These are phyloP conservation scores for Fusarium irregulare DNA, from an alignment of 2,329 filamentous ascomycete genomes.

Conservation along the genomic window DNA sequence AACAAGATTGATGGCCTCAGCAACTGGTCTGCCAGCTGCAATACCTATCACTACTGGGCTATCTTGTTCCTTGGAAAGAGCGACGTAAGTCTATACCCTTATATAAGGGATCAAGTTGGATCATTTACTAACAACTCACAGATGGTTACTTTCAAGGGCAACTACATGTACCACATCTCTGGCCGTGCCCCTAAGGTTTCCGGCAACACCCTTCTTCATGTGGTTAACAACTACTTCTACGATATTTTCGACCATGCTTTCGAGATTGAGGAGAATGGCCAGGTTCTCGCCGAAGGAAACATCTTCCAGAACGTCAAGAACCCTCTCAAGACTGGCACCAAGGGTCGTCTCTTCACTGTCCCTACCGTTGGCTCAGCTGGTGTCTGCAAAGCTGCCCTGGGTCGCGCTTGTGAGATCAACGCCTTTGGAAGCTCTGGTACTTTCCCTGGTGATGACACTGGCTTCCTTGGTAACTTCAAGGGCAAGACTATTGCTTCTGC, in stretches of 20 bases:
- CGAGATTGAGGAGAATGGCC: slow-evolving; percentile 59
- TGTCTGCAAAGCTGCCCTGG: slow-evolving; percentile 57
- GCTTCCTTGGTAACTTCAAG: slow-evolving; percentile 62
- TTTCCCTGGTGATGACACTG: slow-evolving; percentile 56
- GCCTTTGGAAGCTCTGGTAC: slow-evolving; percentile 56
- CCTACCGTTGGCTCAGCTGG: slow-evolving; percentile 53
- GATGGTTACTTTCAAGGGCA: slow-evolving; percentile 66
- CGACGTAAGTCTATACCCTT: slow-evolving; percentile 49
- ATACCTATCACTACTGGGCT: slow-evolving; percentile 70
- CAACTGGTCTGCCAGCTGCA: slow-evolving; percentile 66
- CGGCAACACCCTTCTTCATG: slow-evolving; percentile 68
- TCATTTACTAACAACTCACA: background rate
- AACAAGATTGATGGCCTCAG: slow-evolving; percentile 66
- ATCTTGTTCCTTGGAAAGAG: slow-evolving; percentile 66
- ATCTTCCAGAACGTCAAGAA: slow-evolving; percentile 65
- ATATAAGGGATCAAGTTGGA: accelerated
- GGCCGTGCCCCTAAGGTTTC: slow-evolving; percentile 68
- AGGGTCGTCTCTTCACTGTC: slow-evolving; percentile 51
- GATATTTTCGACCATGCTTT: slow-evolving; percentile 68
- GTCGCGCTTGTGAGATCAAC: slow-evolving; percentile 64
- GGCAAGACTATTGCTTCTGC: slow-evolving; percentile 65
- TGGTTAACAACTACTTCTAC: slow-evolving; percentile 72
- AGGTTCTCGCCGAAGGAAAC: slow-evolving; percentile 67
- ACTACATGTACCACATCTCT: slow-evolving; percentile 69
- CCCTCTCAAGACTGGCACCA: slow-evolving; percentile 51